Evolutionary conservation across 2,329 filamentous ascomycete species (phyloP).

Genomic region (Gliomastix tumulicola): DNA sequence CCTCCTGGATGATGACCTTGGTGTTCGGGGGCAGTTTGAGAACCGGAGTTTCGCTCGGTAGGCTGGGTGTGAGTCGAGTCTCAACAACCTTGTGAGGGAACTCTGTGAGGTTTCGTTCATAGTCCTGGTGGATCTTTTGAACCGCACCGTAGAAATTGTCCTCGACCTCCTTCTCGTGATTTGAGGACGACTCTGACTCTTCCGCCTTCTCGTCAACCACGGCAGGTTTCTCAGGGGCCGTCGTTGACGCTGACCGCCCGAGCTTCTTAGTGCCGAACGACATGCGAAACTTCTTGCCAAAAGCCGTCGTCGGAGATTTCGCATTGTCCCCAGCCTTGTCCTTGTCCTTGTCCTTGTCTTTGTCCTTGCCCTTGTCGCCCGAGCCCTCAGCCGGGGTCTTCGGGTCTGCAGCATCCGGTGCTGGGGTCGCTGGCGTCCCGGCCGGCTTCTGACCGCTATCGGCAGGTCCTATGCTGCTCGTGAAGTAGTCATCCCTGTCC

Average conservation of each 20-base stretch:
- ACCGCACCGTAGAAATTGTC: conserved; percentile 68
- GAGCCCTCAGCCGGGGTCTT: conserved; percentile 35
- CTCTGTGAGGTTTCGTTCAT: conserved; percentile 60
- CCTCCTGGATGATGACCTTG: conserved; percentile 63
- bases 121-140: conserved; percentile 65
- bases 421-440: conserved; percentile 35
- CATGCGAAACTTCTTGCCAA: conserved; percentile 83
- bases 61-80: conserved; percentile 59
- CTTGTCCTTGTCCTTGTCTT: conserved; percentile 36
- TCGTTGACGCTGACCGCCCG: conserved; percentile 54
- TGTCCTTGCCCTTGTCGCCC: conserved; percentile 52
- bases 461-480: conserved; percentile 46
- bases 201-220: conserved; percentile 71
- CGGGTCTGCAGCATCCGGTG: conserved; percentile 41
- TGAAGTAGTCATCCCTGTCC: conserved; percentile 74
- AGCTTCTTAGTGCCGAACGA: conserved; percentile 82
- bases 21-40: conserved; percentile 63
- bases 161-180: conserved; percentile 65
- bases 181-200: conserved; percentile 51
- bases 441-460: conserved; percentile 38
- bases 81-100: conserved; percentile 47
- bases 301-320: conserved; percentile 56
- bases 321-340: conserved; percentile 40
- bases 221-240: conserved; percentile 62
- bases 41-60: conserved; percentile 68